Conservation (phyloP, 768 basidiomycete species). For the Mrakia gelida region DNA sequence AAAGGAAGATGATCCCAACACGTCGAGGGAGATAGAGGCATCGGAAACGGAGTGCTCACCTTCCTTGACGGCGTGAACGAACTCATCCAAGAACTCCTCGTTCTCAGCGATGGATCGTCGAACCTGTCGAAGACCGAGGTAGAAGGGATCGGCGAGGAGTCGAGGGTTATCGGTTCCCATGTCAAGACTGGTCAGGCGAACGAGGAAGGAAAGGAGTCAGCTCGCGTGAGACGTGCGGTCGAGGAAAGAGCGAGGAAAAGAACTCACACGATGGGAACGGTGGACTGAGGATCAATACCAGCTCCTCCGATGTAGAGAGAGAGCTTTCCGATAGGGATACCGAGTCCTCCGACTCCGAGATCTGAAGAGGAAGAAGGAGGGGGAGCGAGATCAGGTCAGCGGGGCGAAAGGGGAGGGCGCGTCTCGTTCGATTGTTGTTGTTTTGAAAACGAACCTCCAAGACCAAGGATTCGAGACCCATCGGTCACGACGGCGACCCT, state of each 20-base stretch:
- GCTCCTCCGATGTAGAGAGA: constrained; percentile 85
- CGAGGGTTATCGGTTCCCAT: constrained; percentile 81
- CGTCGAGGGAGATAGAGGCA: too few relatives aligned
- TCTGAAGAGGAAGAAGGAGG: constrained; percentile 31
- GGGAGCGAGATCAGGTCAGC: too few relatives aligned
- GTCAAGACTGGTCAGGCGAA: constrained; percentile 56
- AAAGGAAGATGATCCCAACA: too few relatives aligned
- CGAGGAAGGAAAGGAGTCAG: background rate
- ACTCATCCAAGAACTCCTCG: constrained; percentile 79
- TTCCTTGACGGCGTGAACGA: constrained; percentile 73
- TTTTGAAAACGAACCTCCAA: constrained; percentile 47
- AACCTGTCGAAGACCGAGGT: constrained; percentile 72
- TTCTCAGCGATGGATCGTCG: constrained; percentile 24
- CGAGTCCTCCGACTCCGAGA: constrained; percentile 41
- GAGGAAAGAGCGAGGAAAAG: background rate
- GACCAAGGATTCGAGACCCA: constrained; percentile 83
- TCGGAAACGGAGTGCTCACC: too few relatives aligned
- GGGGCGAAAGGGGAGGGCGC: too few relatives aligned
- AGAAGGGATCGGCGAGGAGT: constrained; percentile 79
- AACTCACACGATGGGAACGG: constrained; percentile 59
- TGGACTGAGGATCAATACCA: constrained; percentile 57
- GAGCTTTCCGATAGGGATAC: constrained; percentile 79
- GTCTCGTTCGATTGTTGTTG: too few relatives aligned
- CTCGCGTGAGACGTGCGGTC: background rate
- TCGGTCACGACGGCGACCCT: constrained; percentile 26